Evolutionary conservation across 2,329 filamentous ascomycete species (phyloP), one percentile per base, ranked within the genome.

Genomic region (Colletotrichum endophyticum): DNA sequence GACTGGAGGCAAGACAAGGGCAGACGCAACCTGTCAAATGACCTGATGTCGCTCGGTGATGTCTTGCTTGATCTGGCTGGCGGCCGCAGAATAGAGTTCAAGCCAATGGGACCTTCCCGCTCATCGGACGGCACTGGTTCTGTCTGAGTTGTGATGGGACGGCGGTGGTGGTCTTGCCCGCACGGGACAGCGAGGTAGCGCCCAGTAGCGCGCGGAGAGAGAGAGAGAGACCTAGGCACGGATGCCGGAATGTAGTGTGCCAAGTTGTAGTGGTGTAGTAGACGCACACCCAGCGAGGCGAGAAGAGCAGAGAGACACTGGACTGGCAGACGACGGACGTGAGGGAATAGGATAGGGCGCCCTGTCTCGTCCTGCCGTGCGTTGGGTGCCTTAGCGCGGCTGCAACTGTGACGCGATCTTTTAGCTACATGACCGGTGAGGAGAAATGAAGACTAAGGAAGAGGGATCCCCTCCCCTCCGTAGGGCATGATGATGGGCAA

Each of bases 61-160:
- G 73, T 73, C 70, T 76, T 57, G 73, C 73, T 76, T 44, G 73
- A 66, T 56, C 57, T 72, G 63, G 70, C 28, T 59, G 56, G 56
- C 30, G 73, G 66, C 70, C 63, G 73, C 66, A 57, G 57, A 63
- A 68, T 73, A 76, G 70, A 73, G 73, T 76, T 72, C 70, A 73
- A 66, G 39, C 70, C 70, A 73, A 73, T 76, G 73, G 59, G 64
- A 70, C 70, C 22, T 62, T 76, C 73, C 70, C 64, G 73, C 73
- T 59, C 63, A 62, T 66, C 39, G 49, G 73, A 73, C 61, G 71
- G 64, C 25, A 61, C 53, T 73, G 57, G 30, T 49, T 66, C 34
- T 53, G 44, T 22, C 44, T 53, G 44, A 22, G 44, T 66, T 66
- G 63, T 30, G 34, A 25, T 67, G 64, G 27, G 25, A 28, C 36